Evolutionary conservation across 208 protist species (phyloP).

Genomic region (Trichomonas gallinae): DNA sequence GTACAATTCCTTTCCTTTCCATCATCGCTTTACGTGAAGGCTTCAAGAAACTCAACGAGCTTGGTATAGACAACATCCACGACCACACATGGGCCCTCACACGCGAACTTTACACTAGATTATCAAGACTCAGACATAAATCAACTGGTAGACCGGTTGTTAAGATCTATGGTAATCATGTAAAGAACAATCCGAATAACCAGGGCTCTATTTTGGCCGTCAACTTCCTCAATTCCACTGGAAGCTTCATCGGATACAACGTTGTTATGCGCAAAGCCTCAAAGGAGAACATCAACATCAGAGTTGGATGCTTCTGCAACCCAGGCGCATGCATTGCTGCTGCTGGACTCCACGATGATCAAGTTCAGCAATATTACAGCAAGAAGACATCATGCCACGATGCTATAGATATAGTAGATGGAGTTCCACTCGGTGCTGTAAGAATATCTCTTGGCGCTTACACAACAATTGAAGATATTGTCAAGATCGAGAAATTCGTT

Average conservation of each 20-base stretch:
- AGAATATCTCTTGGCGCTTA: constrained; percentile 25
- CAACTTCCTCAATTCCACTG: not conserved
- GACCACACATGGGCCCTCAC: constrained; percentile 4
- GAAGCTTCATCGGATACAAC: not conserved
- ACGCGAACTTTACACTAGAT: not conserved
- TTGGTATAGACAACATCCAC: not conserved
- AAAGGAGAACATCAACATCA: not conserved
- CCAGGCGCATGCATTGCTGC: constrained; percentile 2
- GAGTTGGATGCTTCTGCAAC: constrained; percentile 31
- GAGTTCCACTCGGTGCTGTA: constrained; percentile 20
- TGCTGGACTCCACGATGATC: not conserved
- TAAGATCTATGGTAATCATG: constrained; percentile 22
- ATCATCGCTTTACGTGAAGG: not conserved
- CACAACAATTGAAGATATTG: constrained; percentile 1
- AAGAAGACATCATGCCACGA: constrained; percentile 22
- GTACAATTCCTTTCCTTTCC: constrained; percentile 23
- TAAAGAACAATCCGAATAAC: not conserved
- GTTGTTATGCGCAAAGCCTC: not conserved
- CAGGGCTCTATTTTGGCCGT: not conserved
- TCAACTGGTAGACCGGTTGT: constrained; percentile 22
- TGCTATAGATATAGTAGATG: constrained; percentile 24
- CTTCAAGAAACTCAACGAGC: not conserved
- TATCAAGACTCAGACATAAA: not conserved
- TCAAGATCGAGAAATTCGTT: not conserved
- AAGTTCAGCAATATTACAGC: constrained; percentile 4